phyloP scores from a whole-genome alignment of 345 rosid genomes.

The Salix koriyanagi region DNA sequence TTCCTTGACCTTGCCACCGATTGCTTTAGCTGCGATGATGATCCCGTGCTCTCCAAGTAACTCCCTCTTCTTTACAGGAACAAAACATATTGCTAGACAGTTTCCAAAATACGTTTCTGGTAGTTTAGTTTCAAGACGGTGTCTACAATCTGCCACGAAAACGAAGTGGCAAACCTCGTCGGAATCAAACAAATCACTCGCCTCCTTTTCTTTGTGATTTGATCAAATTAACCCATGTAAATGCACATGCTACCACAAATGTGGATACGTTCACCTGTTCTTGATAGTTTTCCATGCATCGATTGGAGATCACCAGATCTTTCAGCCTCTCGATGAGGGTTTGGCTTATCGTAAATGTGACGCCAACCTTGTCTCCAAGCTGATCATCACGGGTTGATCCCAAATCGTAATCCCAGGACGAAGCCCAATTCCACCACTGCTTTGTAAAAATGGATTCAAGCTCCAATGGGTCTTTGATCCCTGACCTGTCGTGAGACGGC shows the following conservation, averaged over 20 bases:
- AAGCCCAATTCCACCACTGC: conserved; percentile 9
- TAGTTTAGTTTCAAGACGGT: conserved; percentile 14
- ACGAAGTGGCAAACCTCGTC: conserved; percentile 9
- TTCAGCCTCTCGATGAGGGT: conserved; percentile 20
- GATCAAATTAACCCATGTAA: conserved; percentile 30
- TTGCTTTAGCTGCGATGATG: conserved; percentile 28
- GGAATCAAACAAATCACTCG: not conserved
- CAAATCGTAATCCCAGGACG: not conserved
- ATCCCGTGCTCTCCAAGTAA: conserved; percentile 31
- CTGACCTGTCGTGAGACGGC: conserved; percentile 16
- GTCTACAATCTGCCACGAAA: conserved; percentile 22
- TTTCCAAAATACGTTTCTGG: conserved; percentile 37
- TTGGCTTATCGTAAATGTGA: conserved; percentile 22
- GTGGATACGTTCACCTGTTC: conserved; percentile 15
- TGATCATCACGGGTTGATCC: not conserved
- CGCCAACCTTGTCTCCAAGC: conserved; percentile 21
- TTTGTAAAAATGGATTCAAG: conserved; percentile 13
- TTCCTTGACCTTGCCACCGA: conserved; percentile 24
- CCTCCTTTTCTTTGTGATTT: conserved; percentile 12
- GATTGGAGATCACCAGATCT: conserved; percentile 2
- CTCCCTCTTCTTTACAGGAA: conserved; percentile 11
- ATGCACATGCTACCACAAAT: conserved; percentile 29
- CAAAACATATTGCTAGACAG: conserved; percentile 18
- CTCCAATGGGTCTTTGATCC: conserved; percentile 20
- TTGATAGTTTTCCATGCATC: not conserved